Evolutionary conservation across 2,329 filamentous ascomycete genomes (phyloP).

Genomic region (Diaporthe caulivora): DNA sequence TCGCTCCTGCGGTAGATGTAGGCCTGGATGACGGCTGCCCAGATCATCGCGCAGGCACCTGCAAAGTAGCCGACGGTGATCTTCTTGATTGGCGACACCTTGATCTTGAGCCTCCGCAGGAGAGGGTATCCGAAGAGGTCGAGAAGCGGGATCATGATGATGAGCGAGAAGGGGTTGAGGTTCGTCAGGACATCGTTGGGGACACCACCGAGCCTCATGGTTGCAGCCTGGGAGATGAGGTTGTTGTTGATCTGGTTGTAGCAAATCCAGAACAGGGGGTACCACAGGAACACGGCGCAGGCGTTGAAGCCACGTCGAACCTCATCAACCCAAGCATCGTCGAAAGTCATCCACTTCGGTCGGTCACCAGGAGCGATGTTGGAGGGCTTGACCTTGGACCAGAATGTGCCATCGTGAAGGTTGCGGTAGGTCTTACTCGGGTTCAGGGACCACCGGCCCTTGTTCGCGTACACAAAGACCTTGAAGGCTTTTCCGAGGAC

Average conservation of each 20-base stretch:
- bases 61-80: constrained; percentile 78
- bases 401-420: constrained; percentile 65
- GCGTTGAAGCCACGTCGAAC: constrained; percentile 75
- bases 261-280: constrained; percentile 71
- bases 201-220: constrained; percentile 76
- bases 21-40: constrained; percentile 65
- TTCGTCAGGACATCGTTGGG: constrained; percentile 84
- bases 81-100: constrained; percentile 81
- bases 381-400: constrained; percentile 51
- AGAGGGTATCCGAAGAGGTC: constrained; percentile 77
- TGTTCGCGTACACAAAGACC: constrained; percentile 67
- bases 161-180: constrained; percentile 78
- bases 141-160: constrained; percentile 80
- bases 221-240: constrained; percentile 72
- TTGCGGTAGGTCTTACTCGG: constrained; percentile 69
- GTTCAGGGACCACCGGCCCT: constrained; percentile 78
- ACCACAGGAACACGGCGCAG: constrained; percentile 78
- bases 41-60: constrained; percentile 70
- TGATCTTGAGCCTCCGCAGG: constrained; percentile 72
- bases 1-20: constrained; percentile 74
- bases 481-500: constrained; percentile 71
- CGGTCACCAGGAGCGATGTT: constrained; percentile 54
- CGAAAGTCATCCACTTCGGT: constrained; percentile 81
- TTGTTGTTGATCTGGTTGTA: constrained; percentile 69
- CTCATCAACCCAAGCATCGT: constrained; percentile 84